Base-by-base conservation (phyloP, 140 eudicot species). In the Anethum foeniculum region DNA sequence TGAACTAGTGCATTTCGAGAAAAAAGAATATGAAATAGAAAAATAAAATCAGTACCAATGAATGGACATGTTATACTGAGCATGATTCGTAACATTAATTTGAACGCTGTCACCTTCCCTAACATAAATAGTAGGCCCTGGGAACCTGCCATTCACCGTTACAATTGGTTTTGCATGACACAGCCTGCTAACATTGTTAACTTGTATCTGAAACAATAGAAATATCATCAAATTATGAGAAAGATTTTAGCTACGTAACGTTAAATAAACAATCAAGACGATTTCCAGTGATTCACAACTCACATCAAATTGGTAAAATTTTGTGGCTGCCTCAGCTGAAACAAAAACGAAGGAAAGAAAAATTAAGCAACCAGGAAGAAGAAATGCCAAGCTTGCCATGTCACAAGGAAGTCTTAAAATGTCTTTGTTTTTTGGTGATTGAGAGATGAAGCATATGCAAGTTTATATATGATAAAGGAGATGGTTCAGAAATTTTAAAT, bases 101-200 rank as follows among this genome's bases (percentile, higher is more conserved):
- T 56, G 77, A 75, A 93, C 85, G 69, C 90, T 77, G 64, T 91
- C 97, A 23, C 96, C 98, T 82, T 91, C 96, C 80, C 89, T 86
- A 51, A 77, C 96, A 47, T 93, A 91, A 18, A 93, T 64, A 6
- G 93, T 93, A 12, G 97, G 98, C 76, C 98, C 98, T 47, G 96
- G 97, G 77, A 80, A 93, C 84, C 64, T 86, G 68, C 97, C 98
- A 23, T 93, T 93, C 34, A 93, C 88, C 0, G 93, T 93, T 4
- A 93, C 96, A 13, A 93, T 93, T 0, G 96, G 91, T 73, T 93
- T 93, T 43, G 91, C 91, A 79, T 91, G 96, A 77, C 94, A 91
- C 82, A 93, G 69, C 79, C 98, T 83, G 78, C 78, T 74, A 3
- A 74, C 49, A 74, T 74, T 74, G 3, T 74, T 44, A 7, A 44